phyloP scores from a whole-genome alignment of 2,329 filamentous ascomycete genomes.

The Penicillium oxalicum region DNA sequence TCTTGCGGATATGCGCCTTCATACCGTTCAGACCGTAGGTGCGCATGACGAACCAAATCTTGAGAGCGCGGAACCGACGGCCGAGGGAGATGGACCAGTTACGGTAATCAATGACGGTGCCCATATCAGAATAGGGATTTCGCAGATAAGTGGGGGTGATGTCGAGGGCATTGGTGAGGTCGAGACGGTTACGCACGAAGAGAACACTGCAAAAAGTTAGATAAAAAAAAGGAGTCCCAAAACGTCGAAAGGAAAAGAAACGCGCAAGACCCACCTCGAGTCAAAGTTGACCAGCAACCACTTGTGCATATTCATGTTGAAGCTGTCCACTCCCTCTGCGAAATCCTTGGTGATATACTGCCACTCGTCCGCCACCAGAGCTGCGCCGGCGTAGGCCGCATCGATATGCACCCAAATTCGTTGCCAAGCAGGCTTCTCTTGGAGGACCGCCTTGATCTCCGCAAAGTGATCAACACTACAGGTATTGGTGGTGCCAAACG shows the following conservation, averaged over 20 bases:
- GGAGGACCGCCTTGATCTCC: slow-evolving; percentile 56
- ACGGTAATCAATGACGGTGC: slow-evolving; percentile 86
- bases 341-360: slow-evolving; percentile 61
- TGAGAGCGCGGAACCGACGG: slow-evolving; percentile 77
- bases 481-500: slow-evolving; percentile 79
- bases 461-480: slow-evolving; percentile 80
- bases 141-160: slow-evolving; percentile 76
- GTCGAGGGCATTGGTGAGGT: slow-evolving; percentile 73
- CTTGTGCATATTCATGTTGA: slow-evolving; percentile 96
- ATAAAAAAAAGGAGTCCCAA: too few species aligned
- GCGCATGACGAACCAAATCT: slow-evolving; percentile 91
- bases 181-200: slow-evolving; percentile 66
- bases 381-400: slow-evolving; percentile 84
- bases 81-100: slow-evolving; percentile 97
- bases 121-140: slow-evolving; percentile 73
- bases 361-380: slow-evolving; percentile 75
- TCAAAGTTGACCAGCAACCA: slow-evolving; percentile 96
- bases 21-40: slow-evolving; percentile 74
- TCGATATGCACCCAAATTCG: slow-evolving; percentile 88
- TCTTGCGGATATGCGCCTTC: slow-evolving; percentile 64
- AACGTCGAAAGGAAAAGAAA: slow-evolving; percentile 1
- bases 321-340: slow-evolving; percentile 65
- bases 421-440: slow-evolving; percentile 43
- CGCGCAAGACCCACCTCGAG: slow-evolving; percentile 38
- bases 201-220: slow-evolving; percentile 57